Evolutionary conservation across 179 eudicot species (phyloP).

Genomic region (Corrigiola litoralis): DNA sequence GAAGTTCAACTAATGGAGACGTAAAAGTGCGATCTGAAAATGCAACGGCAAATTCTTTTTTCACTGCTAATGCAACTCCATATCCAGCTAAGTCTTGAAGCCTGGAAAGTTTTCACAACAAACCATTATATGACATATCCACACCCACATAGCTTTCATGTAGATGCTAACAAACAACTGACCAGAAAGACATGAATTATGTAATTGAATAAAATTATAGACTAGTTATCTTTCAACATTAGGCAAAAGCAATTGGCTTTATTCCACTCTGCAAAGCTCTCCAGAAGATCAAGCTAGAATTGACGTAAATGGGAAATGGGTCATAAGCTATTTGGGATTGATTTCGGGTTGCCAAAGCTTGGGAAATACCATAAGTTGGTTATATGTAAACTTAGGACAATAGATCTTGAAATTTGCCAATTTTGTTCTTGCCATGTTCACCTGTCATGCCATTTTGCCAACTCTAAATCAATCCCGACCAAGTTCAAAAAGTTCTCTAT

Average conservation of each 20-base stretch:
- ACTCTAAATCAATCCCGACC: too few relatives aligned
- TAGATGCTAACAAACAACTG: not conserved
- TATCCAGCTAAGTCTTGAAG: constrained; percentile 93
- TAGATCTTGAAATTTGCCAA: too few relatives aligned
- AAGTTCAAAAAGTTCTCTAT: not conserved
- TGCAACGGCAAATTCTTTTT: constrained; percentile 44
- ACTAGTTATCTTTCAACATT: not conserved
- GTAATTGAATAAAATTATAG: not conserved
- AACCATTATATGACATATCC: not conserved
- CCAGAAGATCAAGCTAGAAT: too few relatives aligned
- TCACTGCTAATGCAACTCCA: constrained; percentile 78
- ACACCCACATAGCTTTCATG: not conserved
- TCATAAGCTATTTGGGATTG: too few relatives aligned
- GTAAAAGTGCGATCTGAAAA: constrained; percentile 65
- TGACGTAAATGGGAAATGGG: too few relatives aligned
- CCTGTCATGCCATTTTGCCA: too few relatives aligned
- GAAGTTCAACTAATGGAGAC: constrained; percentile 67
- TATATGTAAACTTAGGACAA: too few relatives aligned
- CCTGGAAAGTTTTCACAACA: constrained; percentile 44
- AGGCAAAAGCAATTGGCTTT: not conserved
- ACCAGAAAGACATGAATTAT: not conserved
- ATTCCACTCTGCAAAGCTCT: too few relatives aligned
- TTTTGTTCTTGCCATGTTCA: too few relatives aligned
- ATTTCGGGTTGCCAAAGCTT: too few relatives aligned
- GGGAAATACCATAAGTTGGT: too few relatives aligned